Percentiles rank a stretch among this genome's conserved stretches.
phyloP scores from a whole-genome alignment of 768 basidiomycete genomes.

The Candolleomyces eurysporus region DNA sequence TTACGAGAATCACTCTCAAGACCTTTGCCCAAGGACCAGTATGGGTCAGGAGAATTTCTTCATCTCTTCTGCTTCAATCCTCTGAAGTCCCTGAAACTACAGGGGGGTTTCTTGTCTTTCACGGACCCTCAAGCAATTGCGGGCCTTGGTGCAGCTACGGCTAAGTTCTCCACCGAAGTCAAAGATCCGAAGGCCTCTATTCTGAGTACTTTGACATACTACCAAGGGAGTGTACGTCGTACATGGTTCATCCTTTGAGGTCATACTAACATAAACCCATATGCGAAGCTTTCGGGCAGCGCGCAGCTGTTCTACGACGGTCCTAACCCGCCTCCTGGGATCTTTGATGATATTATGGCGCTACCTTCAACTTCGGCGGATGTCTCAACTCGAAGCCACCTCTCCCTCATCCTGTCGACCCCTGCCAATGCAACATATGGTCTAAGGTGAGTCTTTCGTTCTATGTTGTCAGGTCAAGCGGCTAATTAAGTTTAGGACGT shows the following conservation, averaged over 20 bases:
- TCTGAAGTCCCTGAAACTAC: too few species aligned
- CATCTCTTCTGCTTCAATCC: too few species aligned
- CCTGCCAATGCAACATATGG: conserved; percentile 33
- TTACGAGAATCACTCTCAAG: conserved; percentile 55
- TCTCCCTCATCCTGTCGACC: conserved; percentile 35
- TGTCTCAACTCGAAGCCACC: conserved; percentile 37
- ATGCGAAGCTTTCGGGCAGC: conserved; percentile 11
- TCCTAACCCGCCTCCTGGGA: conserved; percentile 44
- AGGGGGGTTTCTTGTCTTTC: conserved; percentile 16
- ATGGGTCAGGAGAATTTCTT: conserved; percentile 40
- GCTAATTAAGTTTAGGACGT: conserved; percentile 14
- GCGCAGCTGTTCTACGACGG: conserved; percentile 59
- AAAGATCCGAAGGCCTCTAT: conserved; percentile 53
- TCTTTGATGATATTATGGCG: conserved; percentile 50
- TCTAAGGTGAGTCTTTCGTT: conserved; percentile 14
- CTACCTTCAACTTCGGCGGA: conserved; percentile 38
- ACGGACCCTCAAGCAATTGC: conserved; percentile 17
- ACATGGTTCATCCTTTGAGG: background rate
- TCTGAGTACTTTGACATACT: conserved; percentile 42
- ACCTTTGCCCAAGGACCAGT: conserved; percentile 54
- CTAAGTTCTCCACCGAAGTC: conserved; percentile 37
- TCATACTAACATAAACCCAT: too few species aligned
- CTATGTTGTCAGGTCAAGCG: too few species aligned
- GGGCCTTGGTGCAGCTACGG: conserved; percentile 32
- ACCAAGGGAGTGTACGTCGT: conserved; percentile 30